These are phyloP conservation scores for Alternaria solani DNA, from an alignment of 2,329 filamentous ascomycete species.

Conservation along the genomic window DNA sequence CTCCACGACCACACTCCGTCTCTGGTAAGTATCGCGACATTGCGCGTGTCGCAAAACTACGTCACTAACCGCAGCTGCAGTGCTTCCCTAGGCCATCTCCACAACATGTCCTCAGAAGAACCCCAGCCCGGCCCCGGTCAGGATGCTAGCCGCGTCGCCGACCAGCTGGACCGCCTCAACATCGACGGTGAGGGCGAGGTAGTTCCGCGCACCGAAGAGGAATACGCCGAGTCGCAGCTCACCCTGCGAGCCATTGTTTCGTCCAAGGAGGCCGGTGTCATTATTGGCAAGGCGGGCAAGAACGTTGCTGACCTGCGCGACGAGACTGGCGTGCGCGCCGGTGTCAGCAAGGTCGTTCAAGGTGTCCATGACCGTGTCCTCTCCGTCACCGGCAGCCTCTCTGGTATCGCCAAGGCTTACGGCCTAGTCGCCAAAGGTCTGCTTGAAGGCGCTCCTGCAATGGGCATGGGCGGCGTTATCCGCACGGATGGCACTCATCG, in stretches of 20 bases:
- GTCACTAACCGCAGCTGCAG: slow-evolving; percentile 41
- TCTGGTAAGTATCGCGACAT: slow-evolving; percentile 28
- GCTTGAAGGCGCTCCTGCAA: slow-evolving; percentile 89
- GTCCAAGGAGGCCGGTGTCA: slow-evolving; percentile 97
- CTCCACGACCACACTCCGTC: slow-evolving; percentile 14
- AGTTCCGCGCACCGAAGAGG: slow-evolving; percentile 91
- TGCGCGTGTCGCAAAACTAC: slow-evolving; percentile 28
- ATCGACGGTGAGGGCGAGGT: slow-evolving; percentile 67
- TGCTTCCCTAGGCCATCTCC: slow-evolving; percentile 43
- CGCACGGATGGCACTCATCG: slow-evolving; percentile 88
- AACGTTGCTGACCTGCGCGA: slow-evolving; percentile 97
- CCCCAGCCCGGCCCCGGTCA: slow-evolving; percentile 40
- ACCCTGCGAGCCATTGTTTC: slow-evolving; percentile 97
- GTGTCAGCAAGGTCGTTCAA: slow-evolving; percentile 97
- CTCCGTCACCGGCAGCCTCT: slow-evolving; percentile 90
- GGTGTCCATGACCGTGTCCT: slow-evolving; percentile 97
- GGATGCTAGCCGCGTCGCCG: slow-evolving; percentile 50
- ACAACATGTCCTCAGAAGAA: slow-evolving; percentile 55
- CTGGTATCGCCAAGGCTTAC: slow-evolving; percentile 90
- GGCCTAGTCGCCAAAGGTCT: slow-evolving; percentile 90
- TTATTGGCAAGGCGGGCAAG: slow-evolving; percentile 98
- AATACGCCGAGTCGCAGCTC: slow-evolving; percentile 91
- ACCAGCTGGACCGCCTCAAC: slow-evolving; percentile 54
- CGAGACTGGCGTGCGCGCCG: slow-evolving; percentile 96
- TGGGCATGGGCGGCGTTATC: slow-evolving; percentile 94